Base-by-base conservation (phyloP, 768 basidiomycete species). In the Wakefieldia striispora region DNA sequence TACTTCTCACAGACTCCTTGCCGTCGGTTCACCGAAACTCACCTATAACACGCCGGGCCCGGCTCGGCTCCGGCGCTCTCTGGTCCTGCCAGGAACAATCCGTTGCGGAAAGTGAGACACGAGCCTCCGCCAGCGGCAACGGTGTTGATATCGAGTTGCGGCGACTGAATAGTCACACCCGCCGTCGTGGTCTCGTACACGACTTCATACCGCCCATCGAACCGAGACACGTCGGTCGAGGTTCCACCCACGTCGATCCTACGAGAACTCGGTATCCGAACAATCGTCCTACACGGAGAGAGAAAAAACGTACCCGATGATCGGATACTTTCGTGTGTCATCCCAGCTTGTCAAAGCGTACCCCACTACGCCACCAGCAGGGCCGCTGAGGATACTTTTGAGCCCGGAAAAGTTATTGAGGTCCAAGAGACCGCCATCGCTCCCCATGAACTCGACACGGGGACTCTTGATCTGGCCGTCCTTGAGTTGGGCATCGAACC, bases 131-230 rank as follows among this genome's bases (percentile, higher is more conserved):
- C 95, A 1, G 95, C 95, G 7, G 95, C 95, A 41, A 97, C 93
- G 6, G 91, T 93, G 65, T 95, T 95, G 68, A 97, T 95, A 60
- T 97, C 94, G 16, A 97, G 79, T 58, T 95, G 93, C 0, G 94
- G 91, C 1, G 86, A 88, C 63, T 95, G 91, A 44, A 97, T 91
- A 0, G 88, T 88, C 17, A 97, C 86, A 1, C 94, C 92, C 0
- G 95, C 95, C 0, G 95, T 97, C 0, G 94, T 95, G 0, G 95
- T 94, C 66, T 97, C 95, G 61, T 93, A 95, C 3, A 95, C 91
- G 16, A 91, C 78, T 65, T 97, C 94, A 62, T 93, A 94, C 27
- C 87, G 77, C 0, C 94, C 95, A 16, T 88, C 88, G 63, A 87
- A 97, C 29, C 95, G 82, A 6, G 93, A 95, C 3, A 97, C 95